phyloP scores from a whole-genome alignment of 192 early-diverging fungal species.

The Entomortierella lignicola region DNA sequence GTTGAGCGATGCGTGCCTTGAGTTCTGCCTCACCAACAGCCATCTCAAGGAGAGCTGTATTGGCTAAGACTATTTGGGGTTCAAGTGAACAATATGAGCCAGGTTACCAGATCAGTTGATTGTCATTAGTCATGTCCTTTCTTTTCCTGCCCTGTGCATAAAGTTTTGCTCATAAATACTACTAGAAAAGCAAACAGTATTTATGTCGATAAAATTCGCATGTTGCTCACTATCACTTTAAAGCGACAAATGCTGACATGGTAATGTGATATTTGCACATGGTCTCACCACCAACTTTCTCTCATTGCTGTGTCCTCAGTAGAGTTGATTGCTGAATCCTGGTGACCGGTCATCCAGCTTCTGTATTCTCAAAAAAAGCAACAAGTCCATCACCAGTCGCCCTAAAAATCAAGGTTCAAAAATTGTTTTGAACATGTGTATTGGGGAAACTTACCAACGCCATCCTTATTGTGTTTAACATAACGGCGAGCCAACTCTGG shows the following conservation, averaged over 20 bases:
- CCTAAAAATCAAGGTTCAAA: too few relatives aligned
- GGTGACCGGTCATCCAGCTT: too few relatives aligned
- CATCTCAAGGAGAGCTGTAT: slow-evolving; percentile 42
- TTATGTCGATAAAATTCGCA: too few relatives aligned
- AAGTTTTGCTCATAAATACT: neutral
- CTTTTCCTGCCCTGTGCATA: neutral
- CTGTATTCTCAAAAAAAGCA: too few relatives aligned
- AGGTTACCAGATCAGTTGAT: too few relatives aligned
- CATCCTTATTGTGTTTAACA: slow-evolving; percentile 65
- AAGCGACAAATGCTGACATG: neutral
- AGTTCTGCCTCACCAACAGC: slow-evolving; percentile 40
- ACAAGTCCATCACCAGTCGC: too few relatives aligned
- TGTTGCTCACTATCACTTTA: neutral
- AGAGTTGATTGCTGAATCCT: too few relatives aligned
- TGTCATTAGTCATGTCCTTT: slow-evolving; percentile 1
- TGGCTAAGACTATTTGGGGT: slow-evolving; percentile 28
- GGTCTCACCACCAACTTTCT: too few relatives aligned
- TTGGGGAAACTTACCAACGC: slow-evolving; percentile 54
- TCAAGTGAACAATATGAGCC: neutral
- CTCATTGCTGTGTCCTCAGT: too few relatives aligned
- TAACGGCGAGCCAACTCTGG: slow-evolving; percentile 66
- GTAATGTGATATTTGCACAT: too few relatives aligned
- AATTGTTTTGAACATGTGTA: too few relatives aligned
- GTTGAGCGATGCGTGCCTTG: slow-evolving; percentile 8
- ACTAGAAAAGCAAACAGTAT: neutral